A percentile compares a stretch with the other conserved stretches of the same genome.
phyloP scores from a whole-genome alignment of 1,284 basidiomycete species.

The Ceratobasidium sp. region DNA sequence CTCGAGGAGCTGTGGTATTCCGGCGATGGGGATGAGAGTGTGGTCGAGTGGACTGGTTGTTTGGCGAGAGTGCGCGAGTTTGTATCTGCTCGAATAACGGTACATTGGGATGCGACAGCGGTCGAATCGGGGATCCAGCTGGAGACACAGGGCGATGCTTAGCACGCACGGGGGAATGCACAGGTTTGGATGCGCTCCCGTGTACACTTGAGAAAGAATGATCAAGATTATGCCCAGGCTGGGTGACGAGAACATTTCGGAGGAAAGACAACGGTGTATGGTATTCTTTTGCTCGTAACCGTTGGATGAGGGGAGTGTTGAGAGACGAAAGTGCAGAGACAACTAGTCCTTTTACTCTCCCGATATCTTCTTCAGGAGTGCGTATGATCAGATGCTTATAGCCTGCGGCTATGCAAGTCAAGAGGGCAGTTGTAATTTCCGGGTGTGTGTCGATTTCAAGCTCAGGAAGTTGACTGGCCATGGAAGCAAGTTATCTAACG shows the following conservation, averaged over 20 bases:
- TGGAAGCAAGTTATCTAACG: not conserved
- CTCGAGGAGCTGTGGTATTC: slow-evolving; percentile 22
- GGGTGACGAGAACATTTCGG: slow-evolving; percentile 25
- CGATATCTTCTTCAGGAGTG: slow-evolving; percentile 30
- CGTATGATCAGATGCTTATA: slow-evolving; percentile 34
- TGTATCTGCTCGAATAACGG: slow-evolving; percentile 14
- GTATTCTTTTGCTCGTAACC: slow-evolving; percentile 30
- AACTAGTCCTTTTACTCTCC: slow-evolving; percentile 29
- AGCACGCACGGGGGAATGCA: slow-evolving; percentile 21
- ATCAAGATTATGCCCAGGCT: slow-evolving; percentile 22
- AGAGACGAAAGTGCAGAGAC: slow-evolving; percentile 13
- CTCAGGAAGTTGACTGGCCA: slow-evolving; percentile 11
- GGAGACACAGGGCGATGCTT: slow-evolving; percentile 30
- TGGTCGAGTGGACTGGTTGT: not conserved
- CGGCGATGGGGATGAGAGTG: slow-evolving; percentile 9
- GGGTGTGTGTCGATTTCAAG: slow-evolving; percentile 34
- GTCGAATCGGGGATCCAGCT: slow-evolving; percentile 17
- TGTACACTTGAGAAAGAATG: slow-evolving; percentile 21
- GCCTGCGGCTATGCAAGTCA: slow-evolving; percentile 33
- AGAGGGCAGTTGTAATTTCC: slow-evolving; percentile 29
- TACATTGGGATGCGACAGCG: slow-evolving; percentile 22
- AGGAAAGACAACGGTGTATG: slow-evolving; percentile 29
- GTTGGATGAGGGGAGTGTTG: slow-evolving; percentile 12
- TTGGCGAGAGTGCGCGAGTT: not conserved
- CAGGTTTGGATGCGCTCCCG: not conserved